A percentile compares a stretch with the other conserved stretches of the same genome.
These are phyloP conservation scores for Plasmopara muralis DNA, from an alignment of 352 stramenopile species.

Conservation along the genomic window DNA sequence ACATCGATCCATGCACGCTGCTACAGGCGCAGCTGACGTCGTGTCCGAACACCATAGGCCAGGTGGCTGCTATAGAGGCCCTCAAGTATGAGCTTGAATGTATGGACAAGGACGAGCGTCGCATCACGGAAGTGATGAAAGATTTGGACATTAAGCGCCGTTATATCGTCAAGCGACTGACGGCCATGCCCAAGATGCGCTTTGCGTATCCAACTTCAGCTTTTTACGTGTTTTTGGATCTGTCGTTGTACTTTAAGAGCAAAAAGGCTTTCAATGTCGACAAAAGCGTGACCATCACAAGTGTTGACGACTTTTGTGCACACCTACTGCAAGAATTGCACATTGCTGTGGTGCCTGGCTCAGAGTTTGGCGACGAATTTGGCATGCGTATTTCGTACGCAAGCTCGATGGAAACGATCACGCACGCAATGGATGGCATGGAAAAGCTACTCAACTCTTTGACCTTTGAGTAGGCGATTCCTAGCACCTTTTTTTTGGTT, in stretches of 20 bases:
- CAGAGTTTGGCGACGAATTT: constrained; percentile 89
- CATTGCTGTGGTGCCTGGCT: constrained; percentile 92
- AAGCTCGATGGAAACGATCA: constrained; percentile 41
- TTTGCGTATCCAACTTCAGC: constrained; percentile 87
- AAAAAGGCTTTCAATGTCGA: constrained; percentile 34
- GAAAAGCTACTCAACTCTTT: constrained; percentile 54
- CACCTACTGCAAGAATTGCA: constrained; percentile 88
- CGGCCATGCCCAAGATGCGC: constrained; percentile 74
- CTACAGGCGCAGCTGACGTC: constrained; percentile 94
- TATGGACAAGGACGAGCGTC: constrained; percentile 32
- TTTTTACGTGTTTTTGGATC: constrained; percentile 94
- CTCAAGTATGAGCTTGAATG: constrained; percentile 79
- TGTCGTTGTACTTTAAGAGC: constrained; percentile 68
- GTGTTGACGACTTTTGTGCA: constrained; percentile 76
- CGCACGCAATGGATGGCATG: constrained; percentile 57
- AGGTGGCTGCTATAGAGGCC: constrained; percentile 87
- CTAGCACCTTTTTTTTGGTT: not conserved
- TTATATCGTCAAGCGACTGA: constrained; percentile 80
- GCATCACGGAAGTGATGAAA: constrained; percentile 44
- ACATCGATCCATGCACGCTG: constrained; percentile 82
- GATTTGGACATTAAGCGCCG: constrained; percentile 84
- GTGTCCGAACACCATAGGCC: constrained; percentile 89
- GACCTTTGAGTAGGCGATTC: constrained; percentile 32
- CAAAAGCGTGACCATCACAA: constrained; percentile 38
- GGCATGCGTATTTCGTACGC: constrained; percentile 88